Evolutionary conservation across 2,329 filamentous ascomycete species (phyloP), one percentile per base, ranked within the genome.

Genomic region (Coleophoma crateriformis): DNA sequence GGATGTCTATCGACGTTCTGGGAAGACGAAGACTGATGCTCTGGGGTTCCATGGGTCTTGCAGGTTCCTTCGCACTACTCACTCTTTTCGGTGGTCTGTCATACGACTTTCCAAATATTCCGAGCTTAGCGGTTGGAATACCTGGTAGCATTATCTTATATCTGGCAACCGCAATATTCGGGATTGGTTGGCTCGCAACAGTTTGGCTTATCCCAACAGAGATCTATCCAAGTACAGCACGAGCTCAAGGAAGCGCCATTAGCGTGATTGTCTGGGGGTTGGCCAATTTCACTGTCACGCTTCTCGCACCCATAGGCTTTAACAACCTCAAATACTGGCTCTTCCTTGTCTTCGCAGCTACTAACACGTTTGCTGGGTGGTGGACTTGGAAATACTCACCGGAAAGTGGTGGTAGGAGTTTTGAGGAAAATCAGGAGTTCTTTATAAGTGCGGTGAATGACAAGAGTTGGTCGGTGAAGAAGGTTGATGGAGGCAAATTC

Each of bases 181-280:
- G 79, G 4, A 78, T 82, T 41, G 77, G 77, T 20, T 82, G 79
- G 79, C 68, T 83, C 2, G 68, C 77, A 1, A 78, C 79, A 1
- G 71, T 78, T 15, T 83, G 79, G 79, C 66, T 82, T 3, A 78
- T 81, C 35, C 78, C 78, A 0, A 81, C 78, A 0, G 78, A 82
- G 54, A 80, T 81, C 49, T 81, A 72, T 54, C 76, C 78, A 0
- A 78, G 74, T 3, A 73, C 73, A 1, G 75, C 75, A 0, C 69
- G 78, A 13, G 77, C 77, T 1, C 73, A 79, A 58, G 78, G 76
- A 0, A 76, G 76, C 3, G 76, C 77, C 33, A 70, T 79, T 32
- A 74, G 69, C 13, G 78, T 81, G 45, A 73, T 76, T 33, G 63
- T 79, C 17, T 81, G 78, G 78, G 78, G 78, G 1, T 52, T 81